Evolutionary conservation across 2,329 filamentous ascomycete species (phyloP), one percentile per base, ranked within the genome.

Genomic region (Apiospora pterosperma): DNA sequence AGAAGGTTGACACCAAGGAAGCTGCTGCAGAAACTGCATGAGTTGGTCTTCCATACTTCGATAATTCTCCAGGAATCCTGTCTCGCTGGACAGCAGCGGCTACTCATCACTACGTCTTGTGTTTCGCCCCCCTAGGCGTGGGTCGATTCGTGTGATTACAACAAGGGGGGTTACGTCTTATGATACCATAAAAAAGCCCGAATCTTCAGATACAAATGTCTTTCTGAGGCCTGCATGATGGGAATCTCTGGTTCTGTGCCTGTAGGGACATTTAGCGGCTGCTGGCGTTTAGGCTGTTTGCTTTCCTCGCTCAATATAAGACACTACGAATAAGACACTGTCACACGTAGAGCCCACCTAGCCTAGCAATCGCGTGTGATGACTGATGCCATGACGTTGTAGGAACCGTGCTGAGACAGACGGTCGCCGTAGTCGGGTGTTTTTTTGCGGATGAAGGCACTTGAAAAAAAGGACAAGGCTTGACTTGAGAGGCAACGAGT

Each of bases 1-100:
- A 90, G 82, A 90, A 90, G 79, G 82, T 88, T 44, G 85, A 90
- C 68, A 77, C 74, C 73, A 86, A 86, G 79, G 73, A 79, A 58
- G 75, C 69, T 36, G 69, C 67, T 41, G 67, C 69, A 21, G 68
- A 70, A 48, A 66, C 68, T 34, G 65, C 70, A 34, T 72, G 62
- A 70, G 44, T 60, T 25, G 34, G n/a, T 38, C 34, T 38, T 28
- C n/a, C 34, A 60, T 55, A 19, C 48, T 55, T 3, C 48, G 25
- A 55, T 55, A 34, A 34, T 21, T 55, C 48, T 55, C 48, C 25
- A 55, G 48, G 28, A 55, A 55, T 55, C 16, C 19, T 55, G 19
- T 55, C 48, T 34, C 14, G 16, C 28, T 55, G 21, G 28, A 34
- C 48, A 28, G 48, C 10, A 8, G 48, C 48, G 16, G 28, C 28